Percentiles rank a stretch among this genome's conserved stretches.
Evolutionary conservation across 1,284 basidiomycete genomes (phyloP).

Genomic region (Ceratobasidium sp.): DNA sequence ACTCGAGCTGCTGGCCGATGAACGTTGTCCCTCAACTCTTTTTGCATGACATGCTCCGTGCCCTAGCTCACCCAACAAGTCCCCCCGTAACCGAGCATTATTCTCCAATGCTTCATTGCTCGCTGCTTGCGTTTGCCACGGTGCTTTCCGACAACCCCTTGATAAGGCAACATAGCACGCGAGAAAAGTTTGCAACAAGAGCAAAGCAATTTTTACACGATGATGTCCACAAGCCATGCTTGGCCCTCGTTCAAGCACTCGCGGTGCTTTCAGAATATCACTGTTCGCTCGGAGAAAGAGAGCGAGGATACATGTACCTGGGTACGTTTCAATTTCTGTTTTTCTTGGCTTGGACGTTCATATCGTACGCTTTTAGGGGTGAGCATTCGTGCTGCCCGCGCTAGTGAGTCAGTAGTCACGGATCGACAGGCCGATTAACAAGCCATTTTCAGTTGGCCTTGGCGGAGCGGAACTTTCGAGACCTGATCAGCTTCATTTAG

Average conservation of each 20-base stretch:
- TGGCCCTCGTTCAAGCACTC: constrained; percentile 8
- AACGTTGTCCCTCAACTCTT: constrained; percentile 6
- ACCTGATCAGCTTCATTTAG: not conserved
- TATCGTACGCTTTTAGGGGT: not conserved
- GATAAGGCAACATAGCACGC: not conserved
- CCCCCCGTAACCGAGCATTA: not conserved
- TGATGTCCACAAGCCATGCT: not conserved
- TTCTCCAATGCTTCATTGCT: constrained; percentile 14
- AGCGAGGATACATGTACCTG: constrained; percentile 27
- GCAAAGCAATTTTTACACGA: constrained; percentile 3
- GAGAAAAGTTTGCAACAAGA: not conserved
- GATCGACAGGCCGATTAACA: not conserved
- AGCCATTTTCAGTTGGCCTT: not conserved
- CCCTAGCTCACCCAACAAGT: not conserved
- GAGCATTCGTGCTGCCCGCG: not conserved
- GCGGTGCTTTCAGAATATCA: constrained; percentile 18
- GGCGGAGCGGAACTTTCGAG: not conserved
- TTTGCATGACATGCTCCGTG: constrained; percentile 21
- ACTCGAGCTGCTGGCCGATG: constrained; percentile 9
- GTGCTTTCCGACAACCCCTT: not conserved
- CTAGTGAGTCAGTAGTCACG: not conserved
- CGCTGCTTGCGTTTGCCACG: constrained; percentile 5
- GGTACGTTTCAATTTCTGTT: not conserved
- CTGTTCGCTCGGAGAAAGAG: not conserved
- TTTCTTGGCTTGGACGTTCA: not conserved